phyloP scores from a whole-genome alignment of 2,329 filamentous ascomycete genomes.

The Botrytis byssoidea region DNA sequence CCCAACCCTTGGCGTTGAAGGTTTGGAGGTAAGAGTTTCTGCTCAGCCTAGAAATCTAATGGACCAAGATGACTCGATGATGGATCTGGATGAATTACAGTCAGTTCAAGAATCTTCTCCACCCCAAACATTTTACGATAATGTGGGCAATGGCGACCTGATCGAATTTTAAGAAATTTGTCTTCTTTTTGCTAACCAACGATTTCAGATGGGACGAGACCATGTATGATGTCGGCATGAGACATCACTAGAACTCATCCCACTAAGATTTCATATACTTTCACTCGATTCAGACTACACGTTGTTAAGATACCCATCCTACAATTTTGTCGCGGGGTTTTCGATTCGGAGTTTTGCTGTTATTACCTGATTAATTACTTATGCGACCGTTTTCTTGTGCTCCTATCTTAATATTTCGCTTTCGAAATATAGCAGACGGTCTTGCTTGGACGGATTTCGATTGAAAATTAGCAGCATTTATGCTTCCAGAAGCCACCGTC shows the following conservation, averaged over 20 bases:
- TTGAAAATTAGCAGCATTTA: background rate
- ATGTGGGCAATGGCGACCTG: background rate
- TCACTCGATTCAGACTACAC: background rate
- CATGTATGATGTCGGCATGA: conserved; percentile 30
- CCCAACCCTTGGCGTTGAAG: conserved; percentile 6
- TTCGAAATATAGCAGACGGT: background rate
- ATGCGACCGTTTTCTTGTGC: background rate
- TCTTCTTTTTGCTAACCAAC: background rate
- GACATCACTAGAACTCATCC: background rate
- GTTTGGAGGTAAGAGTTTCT: conserved; percentile 8
- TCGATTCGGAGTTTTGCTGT: background rate
- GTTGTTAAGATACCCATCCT: background rate
- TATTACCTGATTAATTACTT: background rate
- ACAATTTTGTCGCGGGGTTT: background rate
- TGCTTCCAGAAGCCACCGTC: background rate
- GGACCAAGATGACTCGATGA: conserved; percentile 22
- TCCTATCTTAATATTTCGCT: background rate
- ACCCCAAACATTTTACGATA: background rate
- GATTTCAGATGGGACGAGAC: conserved; percentile 25
- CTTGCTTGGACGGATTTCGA: background rate
- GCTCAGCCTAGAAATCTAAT: conserved; percentile 20
- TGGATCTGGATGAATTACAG: conserved; percentile 35
- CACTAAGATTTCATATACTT: background rate
- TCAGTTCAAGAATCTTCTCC: background rate
- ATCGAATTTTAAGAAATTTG: background rate